phyloP scores from a whole-genome alignment of 2,329 filamentous ascomycete genomes.

The Curvularia eragrostidis region DNA sequence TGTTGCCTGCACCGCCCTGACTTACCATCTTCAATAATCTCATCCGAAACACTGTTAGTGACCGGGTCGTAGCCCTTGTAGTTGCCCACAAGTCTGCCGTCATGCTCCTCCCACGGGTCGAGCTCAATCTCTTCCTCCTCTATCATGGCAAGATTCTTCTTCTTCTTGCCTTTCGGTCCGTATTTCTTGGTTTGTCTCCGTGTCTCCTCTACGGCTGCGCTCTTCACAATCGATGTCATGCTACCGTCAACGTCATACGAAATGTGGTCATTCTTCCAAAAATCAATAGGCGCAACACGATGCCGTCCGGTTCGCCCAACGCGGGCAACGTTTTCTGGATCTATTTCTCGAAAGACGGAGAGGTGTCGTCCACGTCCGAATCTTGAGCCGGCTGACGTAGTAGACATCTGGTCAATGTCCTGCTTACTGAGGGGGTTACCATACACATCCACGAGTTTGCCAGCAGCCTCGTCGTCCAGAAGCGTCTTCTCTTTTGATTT shows the following conservation, averaged over 20 bases:
- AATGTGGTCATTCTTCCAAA: constrained; percentile 84
- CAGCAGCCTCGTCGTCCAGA: constrained; percentile 22
- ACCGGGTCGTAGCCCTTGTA: constrained; percentile 69
- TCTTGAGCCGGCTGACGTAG: constrained; percentile 39
- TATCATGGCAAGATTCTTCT: constrained; percentile 36
- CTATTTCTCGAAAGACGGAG: constrained; percentile 45
- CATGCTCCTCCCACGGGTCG: constrained; percentile 73
- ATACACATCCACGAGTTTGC: constrained; percentile 41
- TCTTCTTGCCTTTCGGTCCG: constrained; percentile 38
- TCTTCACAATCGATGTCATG: constrained; percentile 79
- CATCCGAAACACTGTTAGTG: constrained; percentile 62
- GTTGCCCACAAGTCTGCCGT: constrained; percentile 68
- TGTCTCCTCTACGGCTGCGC: constrained; percentile 63
- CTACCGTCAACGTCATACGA: constrained; percentile 72
- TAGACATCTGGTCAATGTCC: constrained; percentile 45
- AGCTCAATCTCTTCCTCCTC: constrained; percentile 63
- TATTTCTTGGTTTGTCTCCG: constrained; percentile 45
- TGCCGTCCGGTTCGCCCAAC: constrained; percentile 73
- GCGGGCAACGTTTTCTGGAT: constrained; percentile 36
- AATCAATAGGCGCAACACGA: constrained; percentile 79
- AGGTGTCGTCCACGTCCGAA: constrained; percentile 45
- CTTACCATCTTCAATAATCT: constrained; percentile 55
- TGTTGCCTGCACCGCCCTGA: background rate
- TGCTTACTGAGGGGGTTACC: constrained; percentile 44
- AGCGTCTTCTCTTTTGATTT: constrained; percentile 14